Percentiles rank a stretch among this genome's conserved stretches.
phyloP scores from a whole-genome alignment of 345 rosid species.

The Ricinus communis region DNA sequence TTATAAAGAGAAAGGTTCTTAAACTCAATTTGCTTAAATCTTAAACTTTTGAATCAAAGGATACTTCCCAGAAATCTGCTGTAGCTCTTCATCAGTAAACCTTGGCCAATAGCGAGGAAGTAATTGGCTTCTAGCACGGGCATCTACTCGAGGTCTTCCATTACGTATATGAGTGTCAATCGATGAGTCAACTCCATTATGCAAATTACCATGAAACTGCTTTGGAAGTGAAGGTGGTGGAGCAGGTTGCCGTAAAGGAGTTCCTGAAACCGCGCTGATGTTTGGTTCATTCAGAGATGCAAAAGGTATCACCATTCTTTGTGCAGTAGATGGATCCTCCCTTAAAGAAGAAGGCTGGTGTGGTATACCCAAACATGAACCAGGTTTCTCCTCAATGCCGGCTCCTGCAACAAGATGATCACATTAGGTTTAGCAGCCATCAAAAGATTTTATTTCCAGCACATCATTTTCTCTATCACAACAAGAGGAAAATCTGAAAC shows the following conservation, averaged over 20 bases:
- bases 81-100: constrained; percentile 71
- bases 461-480: constrained; percentile 10
- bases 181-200: constrained; percentile 52
- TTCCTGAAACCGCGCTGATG: constrained; percentile 52
- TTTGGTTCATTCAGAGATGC: constrained; percentile 50
- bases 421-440: constrained; percentile 13
- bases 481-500: constrained; percentile 4
- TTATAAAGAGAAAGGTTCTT: not conserved
- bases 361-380: constrained; percentile 42
- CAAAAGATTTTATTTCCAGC: not conserved
- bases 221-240: constrained; percentile 42
- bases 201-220: constrained; percentile 45
- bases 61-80: constrained; percentile 79
- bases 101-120: constrained; percentile 88
- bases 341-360: constrained; percentile 44
- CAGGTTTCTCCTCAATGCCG: constrained; percentile 44
- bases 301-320: constrained; percentile 42
- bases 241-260: constrained; percentile 44
- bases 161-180: constrained; percentile 48
- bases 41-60: constrained; percentile 43
- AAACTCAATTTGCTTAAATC: not conserved
- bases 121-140: constrained; percentile 62
- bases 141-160: constrained; percentile 64
- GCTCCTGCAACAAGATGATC: constrained; percentile 47
- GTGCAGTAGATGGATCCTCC: constrained; percentile 57